Evolutionary conservation across 192 early-diverging fungal genomes (phyloP), one percentile per base, ranked within the genome.

Genomic region (Linderina pennispora): DNA sequence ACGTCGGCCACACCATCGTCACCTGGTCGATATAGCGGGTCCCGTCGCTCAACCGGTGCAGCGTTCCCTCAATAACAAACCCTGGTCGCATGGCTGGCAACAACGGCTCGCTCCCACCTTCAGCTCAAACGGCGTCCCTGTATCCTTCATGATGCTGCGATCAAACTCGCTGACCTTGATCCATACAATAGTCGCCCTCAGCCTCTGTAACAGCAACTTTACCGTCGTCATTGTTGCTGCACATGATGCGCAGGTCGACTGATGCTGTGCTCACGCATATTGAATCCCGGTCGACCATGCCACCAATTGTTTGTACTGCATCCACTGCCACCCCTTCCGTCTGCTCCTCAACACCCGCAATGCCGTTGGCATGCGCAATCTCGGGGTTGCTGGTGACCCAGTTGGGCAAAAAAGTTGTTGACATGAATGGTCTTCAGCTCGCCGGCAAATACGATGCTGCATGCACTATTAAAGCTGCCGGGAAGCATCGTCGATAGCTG

Each of bases 1-100:
- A 72, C 56, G 61, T 65, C 9, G 69, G 69, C 69, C 69, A 72
- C 19, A 72, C 53, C 62, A 64, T 61, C 10, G 69, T 65, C 11
- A 72, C 53, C 2, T 51, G 41, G 21, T 72, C 69, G 13, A 72
- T 65, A 26, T 65, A 72, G 40, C 47, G 38, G 16, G 40, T 31
- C 0, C 57, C 62, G 23, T 65, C 55, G 43, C 48, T 55, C 11
- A 72, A 53, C 15, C 48, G 40, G 36, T 72, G 45, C 43, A 72
- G 36, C 18, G 61, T 65, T 1, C 58, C 62, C 36, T 72, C 69
- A 9, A 72, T 50, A 9, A 65, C 49, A 51, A 65, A 55, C 3
- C 62, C 62, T 7, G 26, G 38, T 9, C 43, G 41, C 24, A 72
- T 13, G 8, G 52, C 32, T 13, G 23, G 37, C 8, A 38, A 50